Evolutionary conservation across 129 eudicot genomes (phyloP), one percentile per base, ranked within the genome.

Genomic region (Lactuca saligna): DNA sequence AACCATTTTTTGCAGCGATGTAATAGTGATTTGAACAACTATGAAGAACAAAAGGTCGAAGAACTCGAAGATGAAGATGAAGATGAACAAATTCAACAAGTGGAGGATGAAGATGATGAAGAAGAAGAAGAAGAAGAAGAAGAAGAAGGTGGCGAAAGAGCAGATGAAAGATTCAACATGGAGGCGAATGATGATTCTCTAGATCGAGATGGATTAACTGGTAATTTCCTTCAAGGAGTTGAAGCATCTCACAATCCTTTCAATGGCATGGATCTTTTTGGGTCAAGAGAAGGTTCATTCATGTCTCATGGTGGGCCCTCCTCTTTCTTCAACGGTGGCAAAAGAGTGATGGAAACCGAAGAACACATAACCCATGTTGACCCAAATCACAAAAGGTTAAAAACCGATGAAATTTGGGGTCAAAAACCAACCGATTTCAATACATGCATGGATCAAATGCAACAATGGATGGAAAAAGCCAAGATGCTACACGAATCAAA

Each of bases 291-390:
- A 25, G 88, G 67, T 44, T 59, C 86, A 39, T 82, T 76, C 48
- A 37, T 75, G 69, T 73, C 61, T 75, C 70, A 73, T 15, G 87
- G 77, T 12, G 74, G 72, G 50, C 83, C 85, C 6, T 77, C 87
- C 17, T 77, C 81, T 63, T 81, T 75, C 51, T 55, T 63, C 44
- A 71, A 84, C 48, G 60, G 78, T 50, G 84, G 87, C 6, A 94
- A 94, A 66, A 82, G 99, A 85, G 91, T 38, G 15, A 70, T 94
- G 50, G 96, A 65, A 53, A 76, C 75, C 63, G 96, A 85, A 46
- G 73, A 74, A 31, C 74, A 81, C 69, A 64, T 75, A 15, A 68
- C 77, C 17, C 78, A 84, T 57, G 68, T 65, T 14, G 75, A 77
- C 62, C 78, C 61, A 12, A 59, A 54, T 72, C 81, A 64, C 70